phyloP scores from a whole-genome alignment of 805 yeast genomes.

The Komagataella kurtzmanii region DNA sequence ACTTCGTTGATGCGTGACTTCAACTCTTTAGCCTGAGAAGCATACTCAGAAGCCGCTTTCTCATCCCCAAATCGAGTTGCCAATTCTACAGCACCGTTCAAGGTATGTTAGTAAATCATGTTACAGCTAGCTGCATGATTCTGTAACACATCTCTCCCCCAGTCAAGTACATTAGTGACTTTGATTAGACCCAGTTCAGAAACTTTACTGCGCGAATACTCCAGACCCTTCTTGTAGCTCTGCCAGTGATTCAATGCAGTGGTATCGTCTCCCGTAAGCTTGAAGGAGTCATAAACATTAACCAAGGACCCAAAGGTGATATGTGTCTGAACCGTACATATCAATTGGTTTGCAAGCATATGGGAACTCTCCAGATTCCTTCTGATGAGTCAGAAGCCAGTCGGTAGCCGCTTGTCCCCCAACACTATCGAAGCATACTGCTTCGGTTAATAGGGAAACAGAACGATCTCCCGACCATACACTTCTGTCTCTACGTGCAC shows the following conservation, averaged over 20 bases:
- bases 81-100: conserved; percentile 1
- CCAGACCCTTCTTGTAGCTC: conserved; percentile 2
- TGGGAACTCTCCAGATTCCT: conserved; percentile 4
- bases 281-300: conserved; percentile 1
- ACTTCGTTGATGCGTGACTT: conserved; percentile 1
- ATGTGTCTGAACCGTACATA: conserved; percentile 5
- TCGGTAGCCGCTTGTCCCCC: conserved; percentile 13
- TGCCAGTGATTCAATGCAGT: conserved; percentile 3
- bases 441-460: conserved; percentile 4
- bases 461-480: conserved; percentile 6
- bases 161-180: conserved; percentile 3
- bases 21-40: conserved; percentile 1
- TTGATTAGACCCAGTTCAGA: conserved; percentile 4
- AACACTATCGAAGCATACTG: conserved; percentile 15
- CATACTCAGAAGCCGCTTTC: neutral
- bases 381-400: conserved; percentile 9
- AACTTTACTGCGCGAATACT: conserved; percentile 1
- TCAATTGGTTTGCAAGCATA: conserved; percentile 5
- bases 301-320: conserved; percentile 4
- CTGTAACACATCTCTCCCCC: conserved; percentile 4
- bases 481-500: conserved; percentile 6
- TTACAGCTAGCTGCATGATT: conserved; percentile 4
- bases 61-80: conserved; percentile 1
- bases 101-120: conserved; percentile 2
- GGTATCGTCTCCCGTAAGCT: conserved; percentile 1